Evolutionary conservation across 495 filamentous ascomycete genomes (phyloP), one percentile per base, ranked within the genome.

Genomic region (Rostrohypoxylon terebratum): DNA sequence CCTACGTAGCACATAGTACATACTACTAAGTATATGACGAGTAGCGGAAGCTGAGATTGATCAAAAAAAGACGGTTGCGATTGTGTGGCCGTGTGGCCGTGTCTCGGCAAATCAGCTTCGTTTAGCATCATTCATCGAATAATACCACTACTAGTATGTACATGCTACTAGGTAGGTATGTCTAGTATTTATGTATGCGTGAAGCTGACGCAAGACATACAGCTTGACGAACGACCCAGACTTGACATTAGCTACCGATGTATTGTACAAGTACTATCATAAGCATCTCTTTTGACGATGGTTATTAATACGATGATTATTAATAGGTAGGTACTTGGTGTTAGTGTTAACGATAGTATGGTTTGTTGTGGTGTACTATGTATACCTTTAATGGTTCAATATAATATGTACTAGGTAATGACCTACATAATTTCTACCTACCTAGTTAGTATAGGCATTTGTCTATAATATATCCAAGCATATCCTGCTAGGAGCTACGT

Each of bases 191-290:
- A 62, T 51, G 36, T 20, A 62, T 51, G 36, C 28, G 10, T 20
- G 51, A 63, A 58, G 66, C 66, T 69, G 50, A 63, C 66, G 59
- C 66, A 69, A 69, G 66, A 63, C 51, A 69, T 48, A 59, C 57
- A 62, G 34, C 38, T 47, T 48, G 38, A 53, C 21, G 25, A 38
- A 53, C 21, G 25, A 25, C 63, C 53, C 60, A 42, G 45, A 54
- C 40, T 25, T 50, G 18, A 44, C 38, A 5, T 16, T 36, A 2
- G 1, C 25, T 59, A n/a, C 33, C 2, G 28, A 28, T 28, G 28
- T 28, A 28, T 5, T 28, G 6, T 58, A 59, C 20, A n/a, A n/a
- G n/a, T n/a, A n/a, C n/a, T n/a, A n/a, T n/a, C n/a, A n/a, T 44
- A 60, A 14, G 9, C 51, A 14, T 60, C 21, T 31, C 34, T 59